A percentile compares a stretch with the other conserved stretches of the same genome.
Conservation (phyloP, 148 eudicot genomes). For the Limonium bicolor region DNA sequence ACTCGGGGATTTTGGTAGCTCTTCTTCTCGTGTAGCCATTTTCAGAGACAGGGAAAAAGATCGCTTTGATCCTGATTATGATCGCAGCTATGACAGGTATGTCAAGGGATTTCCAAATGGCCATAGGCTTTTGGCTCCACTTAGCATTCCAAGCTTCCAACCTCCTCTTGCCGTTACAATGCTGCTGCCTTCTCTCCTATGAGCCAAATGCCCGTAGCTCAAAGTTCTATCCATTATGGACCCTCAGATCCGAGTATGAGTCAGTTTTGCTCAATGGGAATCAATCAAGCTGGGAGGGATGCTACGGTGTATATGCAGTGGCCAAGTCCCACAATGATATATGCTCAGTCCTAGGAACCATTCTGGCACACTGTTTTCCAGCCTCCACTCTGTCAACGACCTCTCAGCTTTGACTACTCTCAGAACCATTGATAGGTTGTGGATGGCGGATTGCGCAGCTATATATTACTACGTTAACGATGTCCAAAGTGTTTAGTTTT, state of each 20-base stretch:
- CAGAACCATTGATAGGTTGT: constrained; percentile 27
- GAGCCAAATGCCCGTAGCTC: constrained; percentile 30
- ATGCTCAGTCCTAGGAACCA: constrained; percentile 41
- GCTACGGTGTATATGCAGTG: constrained; percentile 31
- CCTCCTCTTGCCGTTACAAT: neutral
- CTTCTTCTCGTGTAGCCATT: constrained; percentile 41
- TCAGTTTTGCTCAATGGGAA: constrained; percentile 22
- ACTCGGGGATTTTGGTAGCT: constrained; percentile 35
- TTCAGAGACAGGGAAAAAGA: constrained; percentile 86
- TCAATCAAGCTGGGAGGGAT: constrained; percentile 27
- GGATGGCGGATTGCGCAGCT: too few species aligned
- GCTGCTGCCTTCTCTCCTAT: neutral
- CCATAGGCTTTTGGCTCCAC: neutral
- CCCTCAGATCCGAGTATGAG: constrained; percentile 11
- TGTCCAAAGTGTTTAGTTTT: too few species aligned
- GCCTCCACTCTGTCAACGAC: constrained; percentile 76
- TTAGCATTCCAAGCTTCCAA: neutral
- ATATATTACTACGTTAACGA: too few species aligned
- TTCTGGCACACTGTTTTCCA: constrained; percentile 34
- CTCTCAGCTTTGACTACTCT: constrained; percentile 76
- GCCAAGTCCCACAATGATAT: constrained; percentile 45
- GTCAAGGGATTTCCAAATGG: neutral
- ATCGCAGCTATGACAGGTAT: constrained; percentile 71
- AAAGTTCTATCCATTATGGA: constrained; percentile 21
- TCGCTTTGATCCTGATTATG: constrained; percentile 77